Conservation (phyloP, 257 asterid species). For the Solanum sitiens region DNA sequence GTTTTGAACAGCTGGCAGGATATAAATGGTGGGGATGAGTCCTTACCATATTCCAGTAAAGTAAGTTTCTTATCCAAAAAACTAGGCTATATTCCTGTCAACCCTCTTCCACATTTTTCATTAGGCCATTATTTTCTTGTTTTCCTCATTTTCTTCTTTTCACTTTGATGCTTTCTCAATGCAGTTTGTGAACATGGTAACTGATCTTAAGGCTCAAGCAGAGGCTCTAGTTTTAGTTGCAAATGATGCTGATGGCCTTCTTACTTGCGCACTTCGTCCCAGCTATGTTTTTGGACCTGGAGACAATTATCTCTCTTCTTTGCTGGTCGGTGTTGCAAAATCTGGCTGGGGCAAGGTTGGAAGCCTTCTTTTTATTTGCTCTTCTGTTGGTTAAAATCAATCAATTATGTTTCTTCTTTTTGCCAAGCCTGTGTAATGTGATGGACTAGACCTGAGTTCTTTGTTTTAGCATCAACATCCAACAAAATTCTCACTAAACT, state of each 20-base stretch:
- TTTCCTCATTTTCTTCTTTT: neutral
- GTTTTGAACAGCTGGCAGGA: conserved; percentile 45
- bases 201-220: conserved; percentile 83
- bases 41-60: conserved; percentile 62
- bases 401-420: neutral
- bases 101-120: neutral
- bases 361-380: conserved; percentile 6
- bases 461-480: neutral
- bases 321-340: conserved; percentile 49
- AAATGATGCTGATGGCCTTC: conserved; percentile 63
- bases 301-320: conserved; percentile 54
- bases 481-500: neutral
- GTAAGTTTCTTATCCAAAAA: conserved; percentile 28
- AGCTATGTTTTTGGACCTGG: conserved; percentile 86
- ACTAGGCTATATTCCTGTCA: neutral
- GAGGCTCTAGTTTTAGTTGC: conserved; percentile 74
- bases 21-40: conserved; percentile 56
- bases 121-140: neutral
- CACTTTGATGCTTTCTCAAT: conserved; percentile 6
- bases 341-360: conserved; percentile 78
- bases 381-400: neutral
- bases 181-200: conserved; percentile 59
- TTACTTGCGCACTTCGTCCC: conserved; percentile 81
- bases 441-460: neutral
- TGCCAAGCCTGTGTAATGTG: neutral